Evolutionary conservation across 768 basidiomycete species (phyloP).

Genomic region (Mycena epipterygia): DNA sequence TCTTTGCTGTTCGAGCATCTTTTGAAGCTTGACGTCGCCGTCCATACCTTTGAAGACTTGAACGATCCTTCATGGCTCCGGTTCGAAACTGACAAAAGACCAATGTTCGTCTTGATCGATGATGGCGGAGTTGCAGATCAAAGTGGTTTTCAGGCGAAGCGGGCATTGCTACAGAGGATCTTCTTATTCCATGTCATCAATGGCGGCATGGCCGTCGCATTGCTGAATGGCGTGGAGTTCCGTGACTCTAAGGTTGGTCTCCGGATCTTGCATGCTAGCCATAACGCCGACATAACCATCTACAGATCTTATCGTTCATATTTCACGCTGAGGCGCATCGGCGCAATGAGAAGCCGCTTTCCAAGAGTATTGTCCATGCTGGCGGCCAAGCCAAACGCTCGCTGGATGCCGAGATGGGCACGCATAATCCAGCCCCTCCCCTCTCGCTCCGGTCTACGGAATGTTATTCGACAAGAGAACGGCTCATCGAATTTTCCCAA

Average conservation of each 20-base stretch:
- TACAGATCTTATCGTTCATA: conserved; percentile 73
- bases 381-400: background rate
- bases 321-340: conserved; percentile 52
- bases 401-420: conserved; percentile 20
- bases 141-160: conserved; percentile 31
- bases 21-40: conserved; percentile 51
- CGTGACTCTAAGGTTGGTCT: conserved; percentile 70
- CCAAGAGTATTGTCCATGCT: conserved; percentile 27
- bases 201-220: conserved; percentile 63
- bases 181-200: conserved; percentile 65
- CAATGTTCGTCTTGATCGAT: conserved; percentile 75
- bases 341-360: conserved; percentile 31
- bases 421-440: background rate
- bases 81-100: conserved; percentile 60
- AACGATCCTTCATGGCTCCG: conserved; percentile 63
- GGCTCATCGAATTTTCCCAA: background rate
- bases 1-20: conserved; percentile 66
- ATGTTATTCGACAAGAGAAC: background rate
- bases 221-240: conserved; percentile 69
- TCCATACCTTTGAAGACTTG: conserved; percentile 62
- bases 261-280: background rate
- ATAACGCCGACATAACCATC: background rate
- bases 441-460: background rate
- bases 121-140: conserved; percentile 58
- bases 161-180: conserved; percentile 60